Conservation (phyloP, 208 protist species). For the Trypanosomatidae sp. region DNA sequence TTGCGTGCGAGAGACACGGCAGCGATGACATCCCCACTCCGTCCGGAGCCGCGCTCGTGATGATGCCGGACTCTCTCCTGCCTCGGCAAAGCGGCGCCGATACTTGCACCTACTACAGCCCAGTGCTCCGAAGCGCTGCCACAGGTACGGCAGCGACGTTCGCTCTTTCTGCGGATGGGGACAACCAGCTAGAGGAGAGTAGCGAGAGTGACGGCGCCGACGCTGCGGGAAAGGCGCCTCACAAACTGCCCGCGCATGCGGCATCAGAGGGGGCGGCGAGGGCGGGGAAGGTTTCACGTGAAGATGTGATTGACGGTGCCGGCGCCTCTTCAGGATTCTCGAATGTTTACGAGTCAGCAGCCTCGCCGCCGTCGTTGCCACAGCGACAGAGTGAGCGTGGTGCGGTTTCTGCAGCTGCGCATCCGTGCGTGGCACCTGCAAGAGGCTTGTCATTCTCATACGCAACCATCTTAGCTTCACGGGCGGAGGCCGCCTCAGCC, state of each 20-base stretch:
- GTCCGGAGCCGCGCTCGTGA: not conserved
- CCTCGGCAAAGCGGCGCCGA: not conserved
- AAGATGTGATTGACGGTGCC: not conserved
- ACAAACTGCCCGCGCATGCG: not conserved
- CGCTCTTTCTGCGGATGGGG: not conserved
- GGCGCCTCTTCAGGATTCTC: not conserved
- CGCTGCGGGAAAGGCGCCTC: not conserved
- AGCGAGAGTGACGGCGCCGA: not conserved
- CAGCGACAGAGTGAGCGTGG: not conserved
- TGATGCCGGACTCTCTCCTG: not conserved
- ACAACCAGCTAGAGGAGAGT: not conserved
- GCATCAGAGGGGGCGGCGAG: not conserved
- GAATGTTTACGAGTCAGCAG: not conserved
- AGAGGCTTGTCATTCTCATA: not conserved
- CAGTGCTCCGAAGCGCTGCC: not conserved
- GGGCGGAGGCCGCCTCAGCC: not conserved
- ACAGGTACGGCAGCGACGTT: not conserved
- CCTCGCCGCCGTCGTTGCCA: not conserved
- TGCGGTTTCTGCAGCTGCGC: not conserved
- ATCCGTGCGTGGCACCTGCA: not conserved
- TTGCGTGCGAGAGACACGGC: conserved; percentile 4
- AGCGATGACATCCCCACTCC: not conserved
- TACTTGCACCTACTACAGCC: not conserved
- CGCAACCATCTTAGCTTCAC: not conserved
- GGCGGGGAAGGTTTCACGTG: not conserved